Conservation (phyloP, 140 eudicot species). For the Anethum foeniculum region DNA sequence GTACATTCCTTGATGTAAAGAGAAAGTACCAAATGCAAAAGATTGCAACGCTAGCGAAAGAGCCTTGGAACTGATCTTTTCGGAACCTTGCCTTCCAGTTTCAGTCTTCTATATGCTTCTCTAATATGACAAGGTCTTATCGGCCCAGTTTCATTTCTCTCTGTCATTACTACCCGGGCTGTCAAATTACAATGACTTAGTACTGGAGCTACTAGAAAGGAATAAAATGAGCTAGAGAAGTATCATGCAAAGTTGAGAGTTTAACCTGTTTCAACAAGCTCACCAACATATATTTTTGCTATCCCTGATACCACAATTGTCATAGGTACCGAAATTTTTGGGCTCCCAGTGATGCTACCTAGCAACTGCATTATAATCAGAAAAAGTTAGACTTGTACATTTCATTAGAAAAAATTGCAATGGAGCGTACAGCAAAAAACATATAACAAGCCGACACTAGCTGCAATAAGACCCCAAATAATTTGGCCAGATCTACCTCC, state of each 20-base stretch:
- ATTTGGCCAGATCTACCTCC: neutral
- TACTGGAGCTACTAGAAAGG: neutral
- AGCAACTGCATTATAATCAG: conserved; percentile 46
- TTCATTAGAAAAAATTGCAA: neutral
- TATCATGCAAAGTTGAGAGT: neutral
- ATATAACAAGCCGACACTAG: neutral
- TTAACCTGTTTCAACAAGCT: conserved; percentile 80
- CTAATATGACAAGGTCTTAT: conserved; percentile 89
- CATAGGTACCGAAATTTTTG: conserved; percentile 81
- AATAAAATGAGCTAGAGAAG: neutral
- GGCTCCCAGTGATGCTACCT: conserved; percentile 82
- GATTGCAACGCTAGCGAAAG: conserved; percentile 38
- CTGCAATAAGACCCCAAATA: neutral
- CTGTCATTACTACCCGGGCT: conserved; percentile 74
- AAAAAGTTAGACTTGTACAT: neutral
- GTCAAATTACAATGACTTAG: conserved; percentile 25
- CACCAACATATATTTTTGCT: conserved; percentile 95
- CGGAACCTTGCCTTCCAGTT: conserved; percentile 81
- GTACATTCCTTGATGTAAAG: neutral
- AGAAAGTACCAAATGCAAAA: neutral
- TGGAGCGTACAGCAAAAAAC: neutral
- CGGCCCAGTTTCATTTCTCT: conserved; percentile 80
- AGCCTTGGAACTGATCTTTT: conserved; percentile 84
- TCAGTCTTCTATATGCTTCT: conserved; percentile 83
- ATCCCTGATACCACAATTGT: conserved; percentile 92